Conservation (phyloP, 306 rosid genomes). For the Psophocarpus tetragonolobus region DNA sequence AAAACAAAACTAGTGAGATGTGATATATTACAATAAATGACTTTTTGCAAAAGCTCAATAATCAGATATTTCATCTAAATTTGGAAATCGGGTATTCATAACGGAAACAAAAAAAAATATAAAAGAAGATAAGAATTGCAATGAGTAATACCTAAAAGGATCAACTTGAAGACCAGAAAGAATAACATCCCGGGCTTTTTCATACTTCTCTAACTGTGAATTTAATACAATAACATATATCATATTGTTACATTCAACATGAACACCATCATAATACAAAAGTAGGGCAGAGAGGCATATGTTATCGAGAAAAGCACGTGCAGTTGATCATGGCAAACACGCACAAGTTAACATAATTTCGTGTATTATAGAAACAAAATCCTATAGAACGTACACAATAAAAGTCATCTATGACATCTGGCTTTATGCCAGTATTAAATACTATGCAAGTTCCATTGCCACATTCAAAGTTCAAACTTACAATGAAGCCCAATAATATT, state of each 20-base stretch:
- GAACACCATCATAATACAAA: constrained; percentile 21
- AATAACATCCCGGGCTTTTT: constrained; percentile 76
- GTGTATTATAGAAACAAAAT: constrained; percentile 14
- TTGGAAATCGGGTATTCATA: neutral
- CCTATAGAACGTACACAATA: neutral
- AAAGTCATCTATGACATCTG: neutral
- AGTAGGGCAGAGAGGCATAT: constrained; percentile 20
- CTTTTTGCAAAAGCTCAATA: constrained; percentile 22
- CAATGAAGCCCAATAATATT: constrained; percentile 12
- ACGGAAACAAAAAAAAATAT: neutral
- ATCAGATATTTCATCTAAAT: constrained; percentile 20
- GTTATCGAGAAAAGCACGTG: neutral
- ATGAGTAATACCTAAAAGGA: constrained; percentile 67
- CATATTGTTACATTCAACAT: constrained; percentile 7
- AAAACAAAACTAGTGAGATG: neutral
- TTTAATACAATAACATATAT: constrained; percentile 26
- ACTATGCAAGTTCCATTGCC: neutral
- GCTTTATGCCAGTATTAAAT: constrained; percentile 13
- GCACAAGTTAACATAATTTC: neutral
- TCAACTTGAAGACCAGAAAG: constrained; percentile 91
- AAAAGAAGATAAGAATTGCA: neutral
- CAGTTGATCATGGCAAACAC: constrained; percentile 25
- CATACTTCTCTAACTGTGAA: constrained; percentile 90
- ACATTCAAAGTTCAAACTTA: constrained; percentile 4
- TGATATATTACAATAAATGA: constrained; percentile 29